Evolutionary conservation across 2,329 filamentous ascomycete genomes (phyloP).

Genomic region (Eurotiales sp.): DNA sequence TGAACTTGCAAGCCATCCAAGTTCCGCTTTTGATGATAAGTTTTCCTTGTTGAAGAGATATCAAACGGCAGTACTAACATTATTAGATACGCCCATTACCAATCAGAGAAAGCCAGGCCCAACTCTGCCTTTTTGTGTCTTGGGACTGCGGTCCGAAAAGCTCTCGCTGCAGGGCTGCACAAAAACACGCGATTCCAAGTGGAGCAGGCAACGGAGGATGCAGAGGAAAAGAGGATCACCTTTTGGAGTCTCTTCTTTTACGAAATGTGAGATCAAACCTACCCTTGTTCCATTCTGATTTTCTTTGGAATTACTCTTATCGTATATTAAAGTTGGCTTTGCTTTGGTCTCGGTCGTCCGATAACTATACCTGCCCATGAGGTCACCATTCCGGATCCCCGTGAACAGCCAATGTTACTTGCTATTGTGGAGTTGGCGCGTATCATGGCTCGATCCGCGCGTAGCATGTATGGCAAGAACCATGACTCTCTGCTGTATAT

Average conservation of each 20-base stretch:
- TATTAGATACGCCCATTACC: slow-evolving; percentile 38
- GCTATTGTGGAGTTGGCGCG: slow-evolving; percentile 36
- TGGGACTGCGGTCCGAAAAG: slow-evolving; percentile 41
- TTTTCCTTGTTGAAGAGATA: slow-evolving; percentile 16
- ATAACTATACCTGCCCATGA: slow-evolving; percentile 38
- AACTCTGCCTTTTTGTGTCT: slow-evolving; percentile 43
- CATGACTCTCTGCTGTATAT: slow-evolving; percentile 39
- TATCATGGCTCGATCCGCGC: slow-evolving; percentile 39
- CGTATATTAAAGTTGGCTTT: slow-evolving; percentile 37
- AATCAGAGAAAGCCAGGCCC: slow-evolving; percentile 43
- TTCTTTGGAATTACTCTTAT: neutral
- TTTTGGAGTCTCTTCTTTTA: slow-evolving; percentile 43
- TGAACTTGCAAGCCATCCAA: slow-evolving; percentile 44
- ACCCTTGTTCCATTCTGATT: neutral
- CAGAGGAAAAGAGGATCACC: slow-evolving; percentile 36
- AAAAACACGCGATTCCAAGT: slow-evolving; percentile 36
- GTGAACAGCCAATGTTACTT: slow-evolving; percentile 36
- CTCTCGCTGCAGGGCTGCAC: slow-evolving; percentile 43
- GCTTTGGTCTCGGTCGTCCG: slow-evolving; percentile 42
- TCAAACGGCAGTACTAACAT: slow-evolving; percentile 10
- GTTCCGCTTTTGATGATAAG: slow-evolving; percentile 46
- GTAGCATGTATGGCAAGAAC: slow-evolving; percentile 39
- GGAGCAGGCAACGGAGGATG: slow-evolving; percentile 29
- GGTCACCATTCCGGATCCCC: slow-evolving; percentile 32
- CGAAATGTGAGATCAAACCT: slow-evolving; percentile 37